Conservation (phyloP, 768 basidiomycete species). For the Butyriboletus loyo region DNA sequence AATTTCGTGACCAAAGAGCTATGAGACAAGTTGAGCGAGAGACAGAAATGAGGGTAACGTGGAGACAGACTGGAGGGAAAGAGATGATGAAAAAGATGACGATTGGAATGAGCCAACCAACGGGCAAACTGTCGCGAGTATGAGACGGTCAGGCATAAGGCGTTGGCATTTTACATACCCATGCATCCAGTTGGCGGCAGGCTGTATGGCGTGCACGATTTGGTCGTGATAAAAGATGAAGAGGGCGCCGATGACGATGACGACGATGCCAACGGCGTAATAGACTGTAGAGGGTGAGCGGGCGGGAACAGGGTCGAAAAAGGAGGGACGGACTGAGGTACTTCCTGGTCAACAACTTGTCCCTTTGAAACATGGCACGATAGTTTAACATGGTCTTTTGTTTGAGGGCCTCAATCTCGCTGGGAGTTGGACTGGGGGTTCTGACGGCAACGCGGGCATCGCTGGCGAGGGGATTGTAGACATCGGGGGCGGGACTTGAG, state of each 20-base stretch:
- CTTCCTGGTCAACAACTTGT: slow-evolving; percentile 54
- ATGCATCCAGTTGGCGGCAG: slow-evolving; percentile 46
- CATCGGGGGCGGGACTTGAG: slow-evolving; percentile 1
- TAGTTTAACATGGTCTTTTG: slow-evolving; percentile 44
- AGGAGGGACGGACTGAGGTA: slow-evolving; percentile 50
- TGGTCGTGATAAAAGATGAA: slow-evolving; percentile 62
- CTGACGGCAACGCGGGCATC: slow-evolving; percentile 27
- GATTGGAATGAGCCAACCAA: slow-evolving; percentile 78
- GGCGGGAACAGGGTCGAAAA: not conserved
- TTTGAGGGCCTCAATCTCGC: slow-evolving; percentile 47
- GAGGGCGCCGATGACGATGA: slow-evolving; percentile 49
- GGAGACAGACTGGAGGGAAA: slow-evolving; percentile 66
- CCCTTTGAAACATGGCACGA: slow-evolving; percentile 40
- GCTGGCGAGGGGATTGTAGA: slow-evolving; percentile 13
- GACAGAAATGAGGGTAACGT: not conserved
- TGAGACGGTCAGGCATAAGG: not conserved
- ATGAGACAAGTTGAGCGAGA: slow-evolving; percentile 7
- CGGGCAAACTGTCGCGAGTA: slow-evolving; percentile 38
- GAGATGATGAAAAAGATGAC: slow-evolving; percentile 80
- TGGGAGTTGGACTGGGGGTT: slow-evolving; percentile 66
- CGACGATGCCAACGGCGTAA: slow-evolving; percentile 47
- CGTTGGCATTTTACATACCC: slow-evolving; percentile 22
- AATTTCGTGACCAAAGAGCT: slow-evolving; percentile 93
- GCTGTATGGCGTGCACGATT: slow-evolving; percentile 47
- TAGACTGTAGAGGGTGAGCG: slow-evolving; percentile 33